Evolutionary conservation across 768 basidiomycete species (phyloP), one percentile per base, ranked within the genome.

Genomic region (Leccinum olivaceopallidum): DNA sequence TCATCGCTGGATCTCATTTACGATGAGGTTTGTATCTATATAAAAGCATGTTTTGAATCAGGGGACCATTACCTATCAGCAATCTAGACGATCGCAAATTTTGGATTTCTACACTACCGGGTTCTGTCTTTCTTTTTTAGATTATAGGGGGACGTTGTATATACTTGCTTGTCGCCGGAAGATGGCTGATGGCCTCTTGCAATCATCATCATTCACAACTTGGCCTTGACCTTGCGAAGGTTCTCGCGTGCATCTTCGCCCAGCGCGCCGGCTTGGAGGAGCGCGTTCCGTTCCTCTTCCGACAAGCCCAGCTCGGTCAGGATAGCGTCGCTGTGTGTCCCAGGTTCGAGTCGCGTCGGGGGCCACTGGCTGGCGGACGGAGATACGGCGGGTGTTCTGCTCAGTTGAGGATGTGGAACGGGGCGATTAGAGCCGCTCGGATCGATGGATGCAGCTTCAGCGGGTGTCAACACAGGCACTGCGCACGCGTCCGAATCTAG

Each of bases 401-500:
- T 70, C 16, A 87, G 67, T 30, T 69, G 71, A 18, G 86, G 85
- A 66, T 88, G 86, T 48, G 81, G 79, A n/a, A 71, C 65, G 6
- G 88, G 86, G 20, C 82, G 62, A 28, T 66, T 44, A 18, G 74
- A 76, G 7, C 69, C 73, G 4, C 77, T 66, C 14, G 77, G 65
- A 58, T 79, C 73, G 26, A 81, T 70, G 34, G 70, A 73, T 2
- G 78, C 80, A 5, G 87, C 89, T 78, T 92, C 90, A 26, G 73
- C 67, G 0, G 87, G 81, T 5, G 83, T 79, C 28, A 92, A 77
- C 32, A 92, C 86, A 0, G 90, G 90, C 14, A 89, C 74, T 10
- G 81, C 81, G 68, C 90, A 92, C 8, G 88, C 86, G 60, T 92
- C 90, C 13, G 82, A 87, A 30, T 80, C 90, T 92, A 66, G 44